Evolutionary conservation across 441 rosid genomes (phyloP).

Genomic region (Erodium moschatum): DNA sequence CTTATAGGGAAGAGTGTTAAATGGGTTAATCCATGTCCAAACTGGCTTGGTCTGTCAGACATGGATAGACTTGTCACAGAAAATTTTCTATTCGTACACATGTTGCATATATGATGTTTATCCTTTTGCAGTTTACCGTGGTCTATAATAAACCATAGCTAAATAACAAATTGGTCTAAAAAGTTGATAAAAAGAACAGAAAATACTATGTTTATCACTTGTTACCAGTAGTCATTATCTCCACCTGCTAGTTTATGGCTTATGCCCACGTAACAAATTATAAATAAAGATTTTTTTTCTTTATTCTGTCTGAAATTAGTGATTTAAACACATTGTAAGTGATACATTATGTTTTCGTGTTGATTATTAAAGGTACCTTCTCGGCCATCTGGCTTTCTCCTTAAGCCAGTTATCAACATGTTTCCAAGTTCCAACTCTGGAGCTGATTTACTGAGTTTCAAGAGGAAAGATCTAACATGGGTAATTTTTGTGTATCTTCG

Average conservation of each 20-base stretch:
- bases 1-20: not conserved
- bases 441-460: slow-evolving; percentile 63
- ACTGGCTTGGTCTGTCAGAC: not conserved
- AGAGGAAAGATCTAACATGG: slow-evolving; percentile 72
- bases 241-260: not conserved
- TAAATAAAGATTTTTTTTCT: not conserved
- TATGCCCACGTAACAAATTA: not conserved
- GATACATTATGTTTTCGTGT: slow-evolving; percentile 19
- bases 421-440: slow-evolving; percentile 46
- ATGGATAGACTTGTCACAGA: not conserved
- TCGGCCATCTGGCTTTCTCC: slow-evolving; percentile 69
- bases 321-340: slow-evolving; percentile 8
- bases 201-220: not conserved
- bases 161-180: not conserved
- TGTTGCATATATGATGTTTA: not conserved
- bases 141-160: not conserved
- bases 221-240: not conserved
- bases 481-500: slow-evolving; percentile 37
- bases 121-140: not conserved
- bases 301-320: slow-evolving; percentile 1
- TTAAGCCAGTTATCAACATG: slow-evolving; percentile 72
- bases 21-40: not conserved
- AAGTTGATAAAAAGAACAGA: not conserved
- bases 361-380: slow-evolving; percentile 58
- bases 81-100: not conserved